Evolutionary conservation across 2,329 filamentous ascomycete species (phyloP), one percentile per base, ranked within the genome.

Genomic region (Sclerotinia borealis): DNA sequence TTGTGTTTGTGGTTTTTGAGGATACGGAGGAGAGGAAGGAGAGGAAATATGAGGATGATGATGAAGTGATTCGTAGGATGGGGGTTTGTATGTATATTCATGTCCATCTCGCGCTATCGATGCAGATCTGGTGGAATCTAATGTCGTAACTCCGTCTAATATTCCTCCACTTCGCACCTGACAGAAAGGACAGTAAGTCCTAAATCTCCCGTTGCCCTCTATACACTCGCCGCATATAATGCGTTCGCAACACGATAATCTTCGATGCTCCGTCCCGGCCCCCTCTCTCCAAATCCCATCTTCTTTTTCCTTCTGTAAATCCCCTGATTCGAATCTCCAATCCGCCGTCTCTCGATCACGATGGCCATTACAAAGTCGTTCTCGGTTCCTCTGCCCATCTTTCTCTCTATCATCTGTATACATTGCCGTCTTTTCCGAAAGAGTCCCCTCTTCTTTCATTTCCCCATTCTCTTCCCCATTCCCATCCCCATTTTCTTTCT

Each of bases 171-270:
- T 82, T 6, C 87, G 86, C 69, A 91, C 83, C 75, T 93, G 91
- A 74, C 91, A 95, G 75, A 89, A 93, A 0, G 90, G 90, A 72
- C 85, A 60, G 9, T 51, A 56, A 19, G 45, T 43, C 36, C 27
- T 63, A 4, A 63, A 61, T 45, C 55, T 36, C 25, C 17, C 22
- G 13, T 63, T 63, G 1, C 41, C 31, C 1, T 58, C 17, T 25
- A 63, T 58, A 31, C 60, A 63, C 13, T 36, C 25, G 5, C 60
- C 60, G 25, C 60, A 63, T 19, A 63, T 49, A 6, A 45, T 58
- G 25, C 60, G 60, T 15, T 25, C 27, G 25, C 60, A 63, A 8
- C 60, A 63, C 3, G 60, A 37, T 13, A 60, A 25, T 29, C 31
- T 61, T 29, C 48, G 31, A 19, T 36, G 13, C 5, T 15, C 52